Evolutionary conservation across 2,329 filamentous ascomycete genomes (phyloP), one percentile per base, ranked within the genome.

Genomic region (Arachnomyces sp.): DNA sequence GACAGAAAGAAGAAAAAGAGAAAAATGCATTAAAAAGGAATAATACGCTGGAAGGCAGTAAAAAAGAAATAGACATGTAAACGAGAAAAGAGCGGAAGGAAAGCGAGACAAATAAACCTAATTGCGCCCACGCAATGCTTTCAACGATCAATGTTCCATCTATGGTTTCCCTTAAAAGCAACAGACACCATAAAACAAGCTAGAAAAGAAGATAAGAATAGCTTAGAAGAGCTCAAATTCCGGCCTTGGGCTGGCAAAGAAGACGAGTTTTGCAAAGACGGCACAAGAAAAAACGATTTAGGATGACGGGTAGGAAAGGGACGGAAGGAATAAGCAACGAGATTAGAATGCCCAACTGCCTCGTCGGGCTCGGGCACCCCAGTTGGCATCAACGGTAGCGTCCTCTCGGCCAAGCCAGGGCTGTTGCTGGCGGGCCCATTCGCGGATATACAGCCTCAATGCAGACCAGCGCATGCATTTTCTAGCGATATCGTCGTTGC

Each of bases 331-430:
- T n/a, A n/a, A n/a, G n/a, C n/a, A n/a, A n/a, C n/a, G n/a, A n/a
- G n/a, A n/a, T n/a, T n/a, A n/a, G n/a, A n/a, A n/a, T n/a, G 81
- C 82, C 82, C 83, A 88, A 52, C 82, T 86, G 41, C 83, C 82
- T 42, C 77, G 66, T 44, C 80, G 65, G 44, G 77, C 79, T 40
- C 72, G 67, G 35, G 84, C 76, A 9, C 82, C 83, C 82, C 82
- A 86, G 20, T n/a, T n/a, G 3, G 76, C 74, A 47, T 76, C 63
- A 2, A 75, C 69, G 39, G 72, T 71, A 16, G 53, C 49, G 47
- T 77, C 70, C 42, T 70, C 68, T 49, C 78, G 63, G 3, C 54
- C 72, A 60, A 92, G 77, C 46, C 77, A 74, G 4, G 88, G 86
- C 58, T 93, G 85, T 25, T 25, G 20, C 61, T 94, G 88, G 42